phyloP scores from a whole-genome alignment of 805 yeast genomes.

The Metschnikowia reukaufii region DNA sequence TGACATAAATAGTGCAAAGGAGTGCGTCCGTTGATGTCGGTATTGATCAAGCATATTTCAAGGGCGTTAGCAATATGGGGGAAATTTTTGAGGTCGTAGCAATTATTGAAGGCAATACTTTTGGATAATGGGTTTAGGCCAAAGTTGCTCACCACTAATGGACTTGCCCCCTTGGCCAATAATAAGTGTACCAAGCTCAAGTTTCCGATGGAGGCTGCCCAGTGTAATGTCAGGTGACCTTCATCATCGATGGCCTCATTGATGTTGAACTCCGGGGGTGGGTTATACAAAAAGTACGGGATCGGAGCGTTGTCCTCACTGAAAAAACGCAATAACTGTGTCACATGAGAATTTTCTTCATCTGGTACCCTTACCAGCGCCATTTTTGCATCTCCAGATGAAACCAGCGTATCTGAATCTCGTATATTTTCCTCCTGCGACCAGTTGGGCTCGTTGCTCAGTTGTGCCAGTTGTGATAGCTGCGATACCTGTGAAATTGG shows the following conservation, averaged over 20 bases:
- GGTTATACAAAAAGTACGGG: conserved; percentile 64
- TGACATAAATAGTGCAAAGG: conserved; percentile 83
- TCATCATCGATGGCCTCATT: conserved; percentile 87
- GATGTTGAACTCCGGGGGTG: conserved; percentile 65
- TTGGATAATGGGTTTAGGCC: conserved; percentile 91
- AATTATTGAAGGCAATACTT: conserved; percentile 82
- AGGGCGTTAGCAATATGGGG: conserved; percentile 74
- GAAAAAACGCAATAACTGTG: conserved; percentile 42
- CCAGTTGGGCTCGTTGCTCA: conserved; percentile 47
- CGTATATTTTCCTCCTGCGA: conserved; percentile 40
- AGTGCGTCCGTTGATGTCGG: conserved; percentile 72
- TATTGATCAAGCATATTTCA: conserved; percentile 72
- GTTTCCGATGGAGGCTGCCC: conserved; percentile 97
- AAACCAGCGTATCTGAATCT: conserved; percentile 42
- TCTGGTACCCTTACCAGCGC: conserved; percentile 50
- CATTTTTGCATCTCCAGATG: conserved; percentile 16
- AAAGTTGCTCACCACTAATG: conserved; percentile 48
- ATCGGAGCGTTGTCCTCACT: conserved; percentile 46
- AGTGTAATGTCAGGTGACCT: conserved; percentile 91
- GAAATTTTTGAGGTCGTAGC: conserved; percentile 77
- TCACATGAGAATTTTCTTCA: conserved; percentile 43
- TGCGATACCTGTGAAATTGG: too few relatives aligned
- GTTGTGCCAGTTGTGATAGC: conserved; percentile 37
- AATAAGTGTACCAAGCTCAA: conserved; percentile 73
- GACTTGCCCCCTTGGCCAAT: conserved; percentile 71